Evolutionary conservation across 1,139 yeast genomes (phyloP).

Genomic region (Yamadazyma oceani): DNA sequence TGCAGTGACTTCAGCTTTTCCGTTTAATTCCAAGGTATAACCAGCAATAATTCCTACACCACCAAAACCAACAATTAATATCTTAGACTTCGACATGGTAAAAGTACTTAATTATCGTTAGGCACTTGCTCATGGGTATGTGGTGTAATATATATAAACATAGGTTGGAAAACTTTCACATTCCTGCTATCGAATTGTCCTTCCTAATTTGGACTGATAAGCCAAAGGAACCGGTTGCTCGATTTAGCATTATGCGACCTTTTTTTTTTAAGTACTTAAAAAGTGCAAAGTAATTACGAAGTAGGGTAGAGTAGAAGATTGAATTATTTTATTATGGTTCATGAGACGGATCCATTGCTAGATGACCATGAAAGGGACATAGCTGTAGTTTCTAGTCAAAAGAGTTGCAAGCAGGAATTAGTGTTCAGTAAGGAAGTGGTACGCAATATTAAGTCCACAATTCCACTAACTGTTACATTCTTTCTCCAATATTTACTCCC

Average conservation of each 20-base stretch:
- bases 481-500: slow-evolving; percentile 47
- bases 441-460: slow-evolving; percentile 23
- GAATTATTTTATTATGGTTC: neutral
- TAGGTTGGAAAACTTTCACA: neutral
- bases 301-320: neutral
- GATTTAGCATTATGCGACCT: too few species aligned
- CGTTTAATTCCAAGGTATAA: slow-evolving; percentile 26
- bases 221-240: too few species aligned
- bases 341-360: slow-evolving; percentile 1
- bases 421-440: neutral
- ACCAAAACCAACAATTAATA: slow-evolving; percentile 65
- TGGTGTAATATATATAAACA: neutral
- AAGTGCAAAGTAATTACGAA: too few species aligned
- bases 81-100: slow-evolving; percentile 21
- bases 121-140: neutral
- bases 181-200: neutral
- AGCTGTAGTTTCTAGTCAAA: neutral
- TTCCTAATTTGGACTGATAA: slow-evolving; percentile 1
- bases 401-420: neutral
- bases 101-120: too few species aligned
- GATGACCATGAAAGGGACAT: neutral
- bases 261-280: too few species aligned
- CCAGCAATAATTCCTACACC: slow-evolving; percentile 41
- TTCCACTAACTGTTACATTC: slow-evolving; percentile 45
- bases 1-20: slow-evolving; percentile 29